Percentiles rank a stretch among this genome's conserved stretches.
Conservation (phyloP, 805 yeast species). For the Ogataea haglerorum region DNA sequence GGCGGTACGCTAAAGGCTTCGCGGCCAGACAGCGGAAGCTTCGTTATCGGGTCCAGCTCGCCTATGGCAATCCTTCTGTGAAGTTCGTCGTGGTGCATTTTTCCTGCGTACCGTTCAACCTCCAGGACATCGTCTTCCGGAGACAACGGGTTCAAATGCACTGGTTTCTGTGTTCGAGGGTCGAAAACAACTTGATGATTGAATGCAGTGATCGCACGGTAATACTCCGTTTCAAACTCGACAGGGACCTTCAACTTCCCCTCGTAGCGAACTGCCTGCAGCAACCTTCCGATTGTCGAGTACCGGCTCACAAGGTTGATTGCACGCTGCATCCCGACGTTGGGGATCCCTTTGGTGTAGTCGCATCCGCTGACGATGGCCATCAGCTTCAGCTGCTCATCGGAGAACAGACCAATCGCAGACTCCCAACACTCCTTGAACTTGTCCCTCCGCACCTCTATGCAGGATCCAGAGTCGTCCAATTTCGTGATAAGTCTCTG, state of each 20-base stretch:
- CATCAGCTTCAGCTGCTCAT: conserved; percentile 62
- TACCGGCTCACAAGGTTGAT: conserved; percentile 52
- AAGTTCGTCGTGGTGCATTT: conserved; percentile 39
- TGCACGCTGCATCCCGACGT: conserved; percentile 79
- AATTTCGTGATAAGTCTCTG: conserved; percentile 71
- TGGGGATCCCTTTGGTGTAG: conserved; percentile 81
- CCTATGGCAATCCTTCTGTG: conserved; percentile 64
- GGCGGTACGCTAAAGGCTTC: conserved; percentile 29
- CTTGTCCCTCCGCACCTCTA: conserved; percentile 59
- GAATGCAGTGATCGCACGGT: conserved; percentile 73
- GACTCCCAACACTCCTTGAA: conserved; percentile 36
- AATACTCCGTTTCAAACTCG: conserved; percentile 56
- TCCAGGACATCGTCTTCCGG: conserved; percentile 26
- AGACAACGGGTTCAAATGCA: conserved; percentile 58
- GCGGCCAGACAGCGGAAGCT: conserved; percentile 43
- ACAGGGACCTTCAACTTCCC: conserved; percentile 56
- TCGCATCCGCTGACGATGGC: conserved; percentile 97
- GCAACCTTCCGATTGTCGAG: conserved; percentile 50
- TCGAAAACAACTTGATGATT: conserved; percentile 82
- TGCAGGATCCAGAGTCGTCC: conserved; percentile 64
- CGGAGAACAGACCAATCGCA: conserved; percentile 48
- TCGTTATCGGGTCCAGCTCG: conserved; percentile 60
- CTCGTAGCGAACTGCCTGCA: conserved; percentile 55
- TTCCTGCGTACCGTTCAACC: conserved; percentile 43
- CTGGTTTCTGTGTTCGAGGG: conserved; percentile 48